phyloP scores from a whole-genome alignment of 352 stramenopile genomes.

The Globisporangium mamillatum region DNA sequence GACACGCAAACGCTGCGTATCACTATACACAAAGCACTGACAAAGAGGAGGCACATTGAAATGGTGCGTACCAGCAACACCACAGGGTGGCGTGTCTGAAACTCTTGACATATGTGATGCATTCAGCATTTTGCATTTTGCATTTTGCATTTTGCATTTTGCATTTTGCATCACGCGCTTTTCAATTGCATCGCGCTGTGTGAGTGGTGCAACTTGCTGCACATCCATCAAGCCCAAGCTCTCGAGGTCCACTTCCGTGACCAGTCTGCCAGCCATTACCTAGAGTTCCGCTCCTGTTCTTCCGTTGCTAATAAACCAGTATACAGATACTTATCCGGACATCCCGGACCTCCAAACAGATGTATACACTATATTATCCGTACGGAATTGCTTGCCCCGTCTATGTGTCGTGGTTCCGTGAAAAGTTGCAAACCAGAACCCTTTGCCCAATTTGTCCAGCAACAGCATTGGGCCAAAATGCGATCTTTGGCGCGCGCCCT shows the following conservation, averaged over 20 bases:
- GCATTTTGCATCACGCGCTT: background rate
- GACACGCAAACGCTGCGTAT: background rate
- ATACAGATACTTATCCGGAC: background rate
- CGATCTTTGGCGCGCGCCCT: background rate
- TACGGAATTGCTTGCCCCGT: background rate
- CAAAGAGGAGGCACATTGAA: too few species aligned
- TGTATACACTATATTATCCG: background rate
- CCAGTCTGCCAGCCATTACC: background rate
- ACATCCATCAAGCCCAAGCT: background rate
- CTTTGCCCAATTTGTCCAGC: background rate
- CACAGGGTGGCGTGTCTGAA: background rate
- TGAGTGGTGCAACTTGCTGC: background rate
- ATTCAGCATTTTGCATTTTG: background rate
- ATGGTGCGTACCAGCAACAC: too few species aligned
- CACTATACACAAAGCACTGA: background rate
- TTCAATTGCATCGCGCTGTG: background rate
- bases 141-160: background rate
- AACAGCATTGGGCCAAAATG: background rate
- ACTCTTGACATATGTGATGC: background rate
- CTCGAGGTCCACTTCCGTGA: background rate
- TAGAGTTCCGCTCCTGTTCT: background rate
- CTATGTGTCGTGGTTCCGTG: background rate
- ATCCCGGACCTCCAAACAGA: background rate
- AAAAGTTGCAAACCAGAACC: conserved; percentile 6
- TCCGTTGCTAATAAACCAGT: conserved; percentile 2